These are phyloP conservation scores for Akanthomyces muscarius DNA, from an alignment of 2,329 filamentous ascomycete species.

Conservation along the genomic window DNA sequence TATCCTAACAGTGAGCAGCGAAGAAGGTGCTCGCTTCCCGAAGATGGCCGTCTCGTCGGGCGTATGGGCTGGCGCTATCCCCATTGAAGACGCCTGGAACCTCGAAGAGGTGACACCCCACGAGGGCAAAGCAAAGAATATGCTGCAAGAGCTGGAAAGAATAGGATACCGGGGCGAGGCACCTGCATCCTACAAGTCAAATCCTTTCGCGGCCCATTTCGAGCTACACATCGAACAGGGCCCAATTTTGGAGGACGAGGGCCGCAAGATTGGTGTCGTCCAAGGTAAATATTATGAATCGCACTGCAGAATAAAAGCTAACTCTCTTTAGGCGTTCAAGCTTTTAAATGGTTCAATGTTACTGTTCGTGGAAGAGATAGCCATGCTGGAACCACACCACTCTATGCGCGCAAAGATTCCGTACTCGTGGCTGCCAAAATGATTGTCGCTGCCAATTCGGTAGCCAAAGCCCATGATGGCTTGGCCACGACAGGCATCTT, in stretches of 20 bases:
- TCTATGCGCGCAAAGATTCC: conserved; percentile 31
- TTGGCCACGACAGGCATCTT: conserved; percentile 32
- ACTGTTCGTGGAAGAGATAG: conserved; percentile 28
- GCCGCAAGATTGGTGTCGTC: conserved; percentile 30
- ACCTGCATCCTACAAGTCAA: conserved; percentile 20
- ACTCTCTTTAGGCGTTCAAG: conserved; percentile 23
- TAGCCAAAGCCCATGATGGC: conserved; percentile 26
- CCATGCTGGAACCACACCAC: conserved; percentile 30
- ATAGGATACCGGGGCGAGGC: conserved; percentile 55
- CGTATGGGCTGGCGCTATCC: conserved; percentile 70
- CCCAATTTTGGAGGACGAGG: conserved; percentile 58
- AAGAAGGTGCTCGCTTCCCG: conserved; percentile 78
- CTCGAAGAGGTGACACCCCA: conserved; percentile 51
- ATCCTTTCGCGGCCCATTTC: conserved; percentile 70
- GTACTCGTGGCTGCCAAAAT: conserved; percentile 34
- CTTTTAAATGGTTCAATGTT: conserved; percentile 31
- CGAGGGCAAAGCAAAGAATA: conserved; percentile 27
- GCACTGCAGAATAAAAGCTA: not conserved
- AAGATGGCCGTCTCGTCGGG: conserved; percentile 71
- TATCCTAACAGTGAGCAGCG: conserved; percentile 39
- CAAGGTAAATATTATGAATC: conserved; percentile 19
- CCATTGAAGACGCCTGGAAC: conserved; percentile 57
- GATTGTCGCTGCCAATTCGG: conserved; percentile 28
- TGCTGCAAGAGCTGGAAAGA: conserved; percentile 54
- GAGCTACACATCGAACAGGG: conserved; percentile 86